Evolutionary conservation across 2,329 filamentous ascomycete species (phyloP).

Genomic region (Thielaviopsis ethacetica): DNA sequence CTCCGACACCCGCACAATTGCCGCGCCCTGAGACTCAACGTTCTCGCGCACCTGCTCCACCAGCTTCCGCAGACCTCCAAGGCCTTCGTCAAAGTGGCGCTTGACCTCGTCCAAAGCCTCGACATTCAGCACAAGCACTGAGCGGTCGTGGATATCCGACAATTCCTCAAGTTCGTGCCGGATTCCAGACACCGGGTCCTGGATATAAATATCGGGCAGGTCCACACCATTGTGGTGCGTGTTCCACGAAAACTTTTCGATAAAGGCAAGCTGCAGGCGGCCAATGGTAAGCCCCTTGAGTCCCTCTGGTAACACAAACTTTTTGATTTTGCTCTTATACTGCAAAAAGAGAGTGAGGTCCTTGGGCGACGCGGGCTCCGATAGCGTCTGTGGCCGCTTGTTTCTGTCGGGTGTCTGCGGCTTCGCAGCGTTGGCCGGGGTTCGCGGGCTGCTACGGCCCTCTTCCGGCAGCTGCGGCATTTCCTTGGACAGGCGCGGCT

Average conservation of each 20-base stretch:
- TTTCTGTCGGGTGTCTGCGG: conserved; percentile 11
- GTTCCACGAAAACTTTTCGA: conserved; percentile 98
- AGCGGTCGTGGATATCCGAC: conserved; percentile 81
- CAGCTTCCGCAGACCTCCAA: conserved; percentile 62
- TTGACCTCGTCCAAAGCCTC: conserved; percentile 93
- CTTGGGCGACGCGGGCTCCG: conserved; percentile 51
- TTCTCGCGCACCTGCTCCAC: conserved; percentile 77
- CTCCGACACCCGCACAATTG: conserved; percentile 76
- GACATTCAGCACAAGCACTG: conserved; percentile 86
- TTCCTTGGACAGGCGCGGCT: conserved; percentile 1
- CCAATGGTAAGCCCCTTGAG: conserved; percentile 73
- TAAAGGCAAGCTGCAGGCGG: conserved; percentile 83
- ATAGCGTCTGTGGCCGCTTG: conserved; percentile 36
- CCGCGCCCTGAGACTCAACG: conserved; percentile 65
- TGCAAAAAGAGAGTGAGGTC: conserved; percentile 88
- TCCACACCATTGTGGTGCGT: conserved; percentile 87
- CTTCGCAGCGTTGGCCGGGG: conserved; percentile 12
- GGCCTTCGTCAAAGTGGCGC: conserved; percentile 82
- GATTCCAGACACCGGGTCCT: conserved; percentile 90
- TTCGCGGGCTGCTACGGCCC: not conserved
- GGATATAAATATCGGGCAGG: conserved; percentile 92
- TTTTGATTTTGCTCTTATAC: conserved; percentile 95
- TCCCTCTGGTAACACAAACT: conserved; percentile 77
- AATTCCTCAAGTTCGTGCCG: conserved; percentile 92
- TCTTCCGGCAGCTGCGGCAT: conserved; percentile 7